These are phyloP conservation scores for Neurospora sp. DNA, from an alignment of 495 filamentous ascomycete species.

Conservation along the genomic window DNA sequence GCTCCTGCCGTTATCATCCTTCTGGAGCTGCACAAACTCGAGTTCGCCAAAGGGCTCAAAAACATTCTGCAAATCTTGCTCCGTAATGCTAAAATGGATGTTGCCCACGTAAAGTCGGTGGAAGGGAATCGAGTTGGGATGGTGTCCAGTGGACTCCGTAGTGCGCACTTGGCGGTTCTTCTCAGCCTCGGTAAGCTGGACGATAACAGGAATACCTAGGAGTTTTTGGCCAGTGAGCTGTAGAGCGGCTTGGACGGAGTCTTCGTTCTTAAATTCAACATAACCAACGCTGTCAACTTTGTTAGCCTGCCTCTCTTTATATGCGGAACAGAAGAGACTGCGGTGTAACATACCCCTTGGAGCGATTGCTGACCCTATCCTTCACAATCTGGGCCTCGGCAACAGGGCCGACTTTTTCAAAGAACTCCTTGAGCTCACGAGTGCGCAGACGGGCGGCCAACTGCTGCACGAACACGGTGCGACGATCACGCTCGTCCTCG, in stretches of 20 bases:
- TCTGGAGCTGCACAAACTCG: conserved; percentile 94
- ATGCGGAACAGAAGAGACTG: neutral
- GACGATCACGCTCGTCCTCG: conserved; percentile 92
- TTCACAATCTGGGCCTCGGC: conserved; percentile 99
- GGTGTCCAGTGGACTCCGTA: conserved; percentile 55
- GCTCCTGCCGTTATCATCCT: conserved; percentile 84
- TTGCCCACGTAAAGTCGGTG: conserved; percentile 99
- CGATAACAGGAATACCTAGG: conserved; percentile 97
- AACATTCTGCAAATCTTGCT: conserved; percentile 88
- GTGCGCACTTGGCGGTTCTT: conserved; percentile 96
- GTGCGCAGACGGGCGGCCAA: conserved; percentile 85
- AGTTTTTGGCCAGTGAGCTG: conserved; percentile 98
- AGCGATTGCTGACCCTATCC: conserved; percentile 90
- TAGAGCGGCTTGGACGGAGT: conserved; percentile 85
- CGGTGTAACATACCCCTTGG: conserved; percentile 73
- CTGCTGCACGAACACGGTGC: conserved; percentile 97
- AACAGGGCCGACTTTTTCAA: conserved; percentile 91
- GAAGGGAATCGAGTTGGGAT: conserved; percentile 73
- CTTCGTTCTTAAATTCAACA: conserved; percentile 97
- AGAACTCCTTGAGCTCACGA: conserved; percentile 88
- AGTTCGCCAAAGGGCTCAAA: conserved; percentile 98
- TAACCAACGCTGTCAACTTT: conserved; percentile 73
- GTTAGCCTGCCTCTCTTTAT: conserved; percentile 22
- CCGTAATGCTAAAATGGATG: conserved; percentile 99
- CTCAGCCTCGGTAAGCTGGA: conserved; percentile 95